phyloP scores from a whole-genome alignment of 2,329 filamentous ascomycete genomes.

The Trichoderma breve region DNA sequence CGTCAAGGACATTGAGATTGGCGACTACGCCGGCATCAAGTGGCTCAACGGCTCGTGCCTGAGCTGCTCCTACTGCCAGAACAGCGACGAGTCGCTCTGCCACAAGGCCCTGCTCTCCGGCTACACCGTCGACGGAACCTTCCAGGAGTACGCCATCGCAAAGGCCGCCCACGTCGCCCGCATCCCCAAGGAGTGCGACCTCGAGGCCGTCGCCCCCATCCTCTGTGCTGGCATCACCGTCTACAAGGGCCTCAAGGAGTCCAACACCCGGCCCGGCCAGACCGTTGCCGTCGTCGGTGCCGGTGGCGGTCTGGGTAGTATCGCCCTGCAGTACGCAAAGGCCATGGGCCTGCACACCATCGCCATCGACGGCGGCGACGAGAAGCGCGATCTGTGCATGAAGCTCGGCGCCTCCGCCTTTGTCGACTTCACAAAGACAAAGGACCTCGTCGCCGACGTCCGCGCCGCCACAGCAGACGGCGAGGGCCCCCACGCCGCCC shows the following conservation, averaged over 20 bases:
- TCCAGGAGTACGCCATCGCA: slow-evolving; percentile 88
- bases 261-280: slow-evolving; percentile 69
- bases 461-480: slow-evolving; percentile 77
- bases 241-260: slow-evolving; percentile 90
- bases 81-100: slow-evolving; percentile 81
- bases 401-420: slow-evolving; percentile 69
- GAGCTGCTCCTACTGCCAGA: slow-evolving; percentile 77
- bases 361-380: slow-evolving; percentile 78
- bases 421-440: slow-evolving; percentile 75
- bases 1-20: slow-evolving; percentile 74
- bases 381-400: slow-evolving; percentile 71
- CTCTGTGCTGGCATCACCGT: slow-evolving; percentile 85
- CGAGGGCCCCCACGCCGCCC: slow-evolving; percentile 80
- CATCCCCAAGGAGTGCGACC: slow-evolving; percentile 71
- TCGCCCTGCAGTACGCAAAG: slow-evolving; percentile 84
- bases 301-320: slow-evolving; percentile 74
- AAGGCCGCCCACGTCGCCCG: slow-evolving; percentile 83
- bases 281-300: slow-evolving; percentile 82
- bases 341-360: slow-evolving; percentile 83
- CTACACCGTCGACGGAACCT: slow-evolving; percentile 88
- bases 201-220: slow-evolving; percentile 76
- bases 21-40: slow-evolving; percentile 85
- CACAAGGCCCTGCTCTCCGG: slow-evolving; percentile 72
- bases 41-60: slow-evolving; percentile 91
- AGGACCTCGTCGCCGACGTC: slow-evolving; percentile 80